phyloP scores from a whole-genome alignment of 257 asterid species.

The Petunia secreta region DNA sequence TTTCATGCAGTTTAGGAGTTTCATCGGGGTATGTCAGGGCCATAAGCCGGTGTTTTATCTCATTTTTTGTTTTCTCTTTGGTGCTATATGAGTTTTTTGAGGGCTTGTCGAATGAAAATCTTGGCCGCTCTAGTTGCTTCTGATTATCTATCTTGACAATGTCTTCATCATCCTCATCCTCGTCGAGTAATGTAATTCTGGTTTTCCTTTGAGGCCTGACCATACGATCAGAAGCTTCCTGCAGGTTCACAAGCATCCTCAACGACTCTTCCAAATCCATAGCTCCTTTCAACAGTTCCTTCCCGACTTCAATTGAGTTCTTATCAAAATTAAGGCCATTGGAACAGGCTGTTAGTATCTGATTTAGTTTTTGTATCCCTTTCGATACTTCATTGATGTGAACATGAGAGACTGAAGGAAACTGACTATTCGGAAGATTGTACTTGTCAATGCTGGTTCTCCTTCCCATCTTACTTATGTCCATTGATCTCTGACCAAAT shows the following conservation, averaged over 20 bases:
- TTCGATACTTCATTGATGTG: conserved; percentile 74
- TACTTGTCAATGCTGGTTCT: conserved; percentile 38
- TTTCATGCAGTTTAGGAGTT: conserved; percentile 36
- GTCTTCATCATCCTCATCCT: conserved; percentile 62
- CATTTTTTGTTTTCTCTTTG: conserved; percentile 39
- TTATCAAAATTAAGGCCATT: conserved; percentile 61
- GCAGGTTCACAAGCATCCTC: conserved; percentile 69
- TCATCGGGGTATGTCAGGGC: conserved; percentile 50
- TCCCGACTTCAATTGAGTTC: conserved; percentile 73
- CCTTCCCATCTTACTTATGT: conserved; percentile 43
- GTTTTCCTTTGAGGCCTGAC: conserved; percentile 44
- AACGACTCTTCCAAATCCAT: conserved; percentile 81
- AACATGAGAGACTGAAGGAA: conserved; percentile 54
- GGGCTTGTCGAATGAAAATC: conserved; percentile 80
- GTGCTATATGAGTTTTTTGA: conserved; percentile 35
- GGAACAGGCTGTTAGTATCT: conserved; percentile 64
- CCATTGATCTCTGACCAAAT: conserved; percentile 60
- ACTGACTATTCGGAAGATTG: conserved; percentile 24
- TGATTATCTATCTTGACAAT: conserved; percentile 44
- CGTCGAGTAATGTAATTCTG: conserved; percentile 65
- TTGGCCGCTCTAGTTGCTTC: conserved; percentile 67
- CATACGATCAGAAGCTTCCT: conserved; percentile 56
- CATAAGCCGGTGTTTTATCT: conserved; percentile 41
- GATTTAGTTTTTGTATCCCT: conserved; percentile 79
- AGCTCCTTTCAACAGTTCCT: conserved; percentile 79